phyloP scores from a whole-genome alignment of 2,329 filamentous ascomycete species.

The Camillea tinctor region DNA sequence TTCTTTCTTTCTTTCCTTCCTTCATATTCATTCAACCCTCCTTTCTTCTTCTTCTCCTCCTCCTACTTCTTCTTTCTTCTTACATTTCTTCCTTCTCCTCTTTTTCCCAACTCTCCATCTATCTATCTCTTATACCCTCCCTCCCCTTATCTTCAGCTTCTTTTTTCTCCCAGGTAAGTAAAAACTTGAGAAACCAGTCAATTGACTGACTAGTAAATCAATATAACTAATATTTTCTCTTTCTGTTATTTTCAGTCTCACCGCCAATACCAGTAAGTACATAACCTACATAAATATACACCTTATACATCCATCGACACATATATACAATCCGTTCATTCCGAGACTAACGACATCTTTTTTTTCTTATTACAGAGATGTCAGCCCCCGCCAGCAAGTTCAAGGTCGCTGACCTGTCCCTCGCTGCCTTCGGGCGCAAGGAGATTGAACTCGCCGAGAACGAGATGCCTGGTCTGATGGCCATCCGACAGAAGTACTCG shows the following conservation, averaged over 20 bases:
- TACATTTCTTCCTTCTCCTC: constrained; percentile 7
- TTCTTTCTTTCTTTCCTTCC: constrained; percentile 15
- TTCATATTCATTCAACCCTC: constrained; percentile 19
- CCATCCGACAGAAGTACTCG: constrained; percentile 88
- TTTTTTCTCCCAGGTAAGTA: constrained; percentile 6
- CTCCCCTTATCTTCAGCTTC: too few species aligned
- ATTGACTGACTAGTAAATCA: background rate
- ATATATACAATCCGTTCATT: background rate
- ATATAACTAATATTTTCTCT: background rate
- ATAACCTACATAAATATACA: background rate
- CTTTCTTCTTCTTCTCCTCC: constrained; percentile 14
- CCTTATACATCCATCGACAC: background rate
- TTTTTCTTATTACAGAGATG: constrained; percentile 41
- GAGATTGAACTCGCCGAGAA: constrained; percentile 98
- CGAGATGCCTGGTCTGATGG: constrained; percentile 97
- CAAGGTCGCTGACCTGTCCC: constrained; percentile 98
- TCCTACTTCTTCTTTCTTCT: constrained; percentile 12
- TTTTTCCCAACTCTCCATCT: too few species aligned
- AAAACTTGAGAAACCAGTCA: background rate
- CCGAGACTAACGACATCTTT: constrained; percentile 5
- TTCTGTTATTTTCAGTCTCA: background rate
- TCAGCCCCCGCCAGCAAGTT: constrained; percentile 85
- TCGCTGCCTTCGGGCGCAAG: constrained; percentile 97
- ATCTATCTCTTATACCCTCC: constrained; percentile 11
- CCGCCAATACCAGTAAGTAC: background rate